Base-by-base conservation (phyloP, 108 stramenopile species). In the Pseudonitzschia multiseries region DNA sequence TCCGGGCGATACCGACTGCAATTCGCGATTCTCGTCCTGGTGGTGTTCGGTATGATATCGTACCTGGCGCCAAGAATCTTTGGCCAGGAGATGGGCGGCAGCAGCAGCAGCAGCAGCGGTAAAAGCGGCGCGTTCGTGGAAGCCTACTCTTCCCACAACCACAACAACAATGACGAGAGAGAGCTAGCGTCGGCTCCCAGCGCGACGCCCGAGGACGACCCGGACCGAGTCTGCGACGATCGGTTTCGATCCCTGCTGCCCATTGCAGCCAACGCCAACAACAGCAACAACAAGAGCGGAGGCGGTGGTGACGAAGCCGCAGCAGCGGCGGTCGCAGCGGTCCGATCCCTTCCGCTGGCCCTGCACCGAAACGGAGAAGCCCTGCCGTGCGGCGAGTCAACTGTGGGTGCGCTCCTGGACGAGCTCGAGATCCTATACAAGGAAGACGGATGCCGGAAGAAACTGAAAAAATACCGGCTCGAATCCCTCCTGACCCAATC, bases 401-500 rank as follows among this genome's bases (percentile, higher is more conserved):
- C 31, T 3, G 36, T 67, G n/a, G 44, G 44, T 6, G 44, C 14
- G 17, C 3, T 67, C 42, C 27, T 67, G 44, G 26, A 28, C 15
- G 66, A 67, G 28, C 66, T 67, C 14, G 8, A 5, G 22, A 48
- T 8, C 8, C 42, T 48, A 18, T 67, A 24, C 66, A 18, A 27
- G 21, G 43, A 4, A 5, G 24, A 48, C 5, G 42, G 43, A 50
- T 79, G 79, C 54, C 70, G 73, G 1, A 28, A 79, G 15, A 61
- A 77, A 26, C 0, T 66, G 44, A 53, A 76, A 69, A 94, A 91
- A 71, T 91, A 89, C 68, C 80, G 85, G 68, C 72, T 90, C 10
- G 93, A 94, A 70, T 69, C 86, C 0, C 59, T 87, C 36, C 72
- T 94, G 68, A 91, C 93, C 15, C 36, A 57, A 51, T 57, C 82